phyloP scores from a whole-genome alignment of 2,329 filamentous ascomycete species.

The Ceratocystis cubensis region DNA sequence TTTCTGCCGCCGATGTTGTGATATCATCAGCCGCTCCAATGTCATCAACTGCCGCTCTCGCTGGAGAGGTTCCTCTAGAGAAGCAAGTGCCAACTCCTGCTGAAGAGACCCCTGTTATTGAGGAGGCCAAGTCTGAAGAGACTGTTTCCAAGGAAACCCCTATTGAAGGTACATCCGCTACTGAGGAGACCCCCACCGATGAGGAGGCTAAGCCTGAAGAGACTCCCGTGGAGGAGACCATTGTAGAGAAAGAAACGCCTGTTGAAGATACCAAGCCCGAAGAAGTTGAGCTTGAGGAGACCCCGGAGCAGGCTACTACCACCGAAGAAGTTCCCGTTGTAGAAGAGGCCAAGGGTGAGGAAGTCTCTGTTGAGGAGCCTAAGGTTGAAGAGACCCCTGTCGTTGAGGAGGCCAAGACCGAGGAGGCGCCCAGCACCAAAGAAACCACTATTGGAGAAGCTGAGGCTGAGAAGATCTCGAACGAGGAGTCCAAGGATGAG shows the following conservation, averaged over 20 bases:
- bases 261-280: constrained; percentile 35
- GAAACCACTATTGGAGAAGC: constrained; percentile 28
- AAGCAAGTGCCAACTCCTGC: constrained; percentile 30
- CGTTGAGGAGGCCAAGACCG: constrained; percentile 37
- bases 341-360: constrained; percentile 41
- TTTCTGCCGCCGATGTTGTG: constrained; percentile 12
- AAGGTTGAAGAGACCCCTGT: constrained; percentile 69
- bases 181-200: constrained; percentile 37
- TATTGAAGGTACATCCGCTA: constrained; percentile 18
- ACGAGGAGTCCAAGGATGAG: not conserved
- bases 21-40: constrained; percentile 10
- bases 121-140: constrained; percentile 49
- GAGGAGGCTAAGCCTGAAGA: constrained; percentile 27
- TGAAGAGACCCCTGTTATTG: constrained; percentile 33
- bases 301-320: not conserved
- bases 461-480: constrained; percentile 5
- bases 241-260: not conserved
- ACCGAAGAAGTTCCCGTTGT: not conserved
- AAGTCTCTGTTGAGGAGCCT: constrained; percentile 46
- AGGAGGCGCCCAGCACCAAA: constrained; percentile 47
- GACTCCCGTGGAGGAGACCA: constrained; percentile 44
- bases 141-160: constrained; percentile 44
- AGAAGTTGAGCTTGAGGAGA: not conserved
- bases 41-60: constrained; percentile 11
- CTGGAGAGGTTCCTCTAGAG: constrained; percentile 16